phyloP scores from a whole-genome alignment of 2,329 filamentous ascomycete species.

The Talaromyces verruculosus region DNA sequence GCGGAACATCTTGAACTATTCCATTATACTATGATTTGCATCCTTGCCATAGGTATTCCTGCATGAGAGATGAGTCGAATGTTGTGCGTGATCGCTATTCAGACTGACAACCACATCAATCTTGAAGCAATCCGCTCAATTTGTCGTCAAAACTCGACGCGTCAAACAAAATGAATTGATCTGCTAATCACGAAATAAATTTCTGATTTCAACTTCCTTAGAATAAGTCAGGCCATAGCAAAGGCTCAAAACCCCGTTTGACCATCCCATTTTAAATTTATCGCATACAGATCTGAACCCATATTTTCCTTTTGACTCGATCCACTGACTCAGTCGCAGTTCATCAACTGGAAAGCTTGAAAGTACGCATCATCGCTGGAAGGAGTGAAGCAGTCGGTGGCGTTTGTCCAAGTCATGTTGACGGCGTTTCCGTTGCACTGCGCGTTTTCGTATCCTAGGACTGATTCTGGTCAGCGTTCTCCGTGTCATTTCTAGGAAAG shows the following conservation, averaged over 20 bases:
- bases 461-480: not conserved
- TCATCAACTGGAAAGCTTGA: slow-evolving; percentile 1
- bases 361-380: not conserved
- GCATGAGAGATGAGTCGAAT: not conserved
- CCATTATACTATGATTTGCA: not conserved
- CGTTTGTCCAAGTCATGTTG: not conserved
- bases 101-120: not conserved
- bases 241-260: not conserved
- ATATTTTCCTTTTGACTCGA: not conserved
- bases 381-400: slow-evolving; percentile 7
- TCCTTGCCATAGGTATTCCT: not conserved
- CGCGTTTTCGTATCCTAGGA: slow-evolving; percentile 7
- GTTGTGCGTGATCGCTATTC: not conserved
- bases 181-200: too few species aligned
- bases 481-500: not conserved
- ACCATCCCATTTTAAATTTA: not conserved
- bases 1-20: not conserved
- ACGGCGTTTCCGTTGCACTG: slow-evolving; percentile 3
- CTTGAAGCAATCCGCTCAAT: not conserved
- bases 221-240: not conserved
- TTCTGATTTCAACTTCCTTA: not conserved
- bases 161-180: not conserved
- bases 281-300: too few species aligned
- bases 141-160: not conserved
- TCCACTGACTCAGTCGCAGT: not conserved